Conservation (phyloP, 2,329 filamentous ascomycete species). For the Pyricularia sp. region DNA sequence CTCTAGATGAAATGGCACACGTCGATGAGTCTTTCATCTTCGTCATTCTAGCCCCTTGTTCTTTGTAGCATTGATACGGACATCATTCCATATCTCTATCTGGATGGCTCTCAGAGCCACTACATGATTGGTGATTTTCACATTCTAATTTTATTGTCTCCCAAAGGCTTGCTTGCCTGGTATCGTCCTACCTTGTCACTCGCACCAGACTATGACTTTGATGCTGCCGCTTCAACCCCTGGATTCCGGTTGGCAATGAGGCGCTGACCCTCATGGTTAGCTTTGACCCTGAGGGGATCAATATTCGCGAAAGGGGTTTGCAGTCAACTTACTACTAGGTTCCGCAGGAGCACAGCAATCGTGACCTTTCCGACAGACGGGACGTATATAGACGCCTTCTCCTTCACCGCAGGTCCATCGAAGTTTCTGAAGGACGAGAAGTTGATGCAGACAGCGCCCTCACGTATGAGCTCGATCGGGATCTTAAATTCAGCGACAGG, state of each 20-base stretch:
- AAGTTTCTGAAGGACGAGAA: slow-evolving; percentile 97
- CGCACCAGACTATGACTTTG: background rate
- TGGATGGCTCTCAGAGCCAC: background rate
- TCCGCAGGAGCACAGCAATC: slow-evolving; percentile 79
- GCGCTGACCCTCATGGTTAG: background rate
- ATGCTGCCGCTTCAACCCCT: background rate
- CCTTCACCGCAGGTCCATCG: slow-evolving; percentile 68
- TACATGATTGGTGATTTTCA: background rate
- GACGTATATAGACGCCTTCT: slow-evolving; percentile 93
- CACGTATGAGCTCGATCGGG: slow-evolving; percentile 65
- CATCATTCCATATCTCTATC: background rate
- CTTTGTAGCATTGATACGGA: background rate
- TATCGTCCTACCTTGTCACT: background rate
- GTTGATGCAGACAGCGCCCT: slow-evolving; percentile 96
- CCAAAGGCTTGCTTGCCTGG: background rate
- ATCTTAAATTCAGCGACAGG: slow-evolving; percentile 84
- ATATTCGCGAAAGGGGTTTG: background rate
- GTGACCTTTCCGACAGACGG: slow-evolving; percentile 97
- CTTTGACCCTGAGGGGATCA: background rate
- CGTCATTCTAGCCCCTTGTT: background rate
- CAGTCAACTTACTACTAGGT: slow-evolving; percentile 58
- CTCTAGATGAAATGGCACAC: no score
- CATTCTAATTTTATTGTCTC: background rate
- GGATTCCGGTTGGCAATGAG: background rate
- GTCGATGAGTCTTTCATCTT: background rate